A percentile compares a stretch with the other conserved stretches of the same genome.
Evolutionary conservation across 257 asterid species (phyloP).

Genomic region (Fraxinus quadrangulata): DNA sequence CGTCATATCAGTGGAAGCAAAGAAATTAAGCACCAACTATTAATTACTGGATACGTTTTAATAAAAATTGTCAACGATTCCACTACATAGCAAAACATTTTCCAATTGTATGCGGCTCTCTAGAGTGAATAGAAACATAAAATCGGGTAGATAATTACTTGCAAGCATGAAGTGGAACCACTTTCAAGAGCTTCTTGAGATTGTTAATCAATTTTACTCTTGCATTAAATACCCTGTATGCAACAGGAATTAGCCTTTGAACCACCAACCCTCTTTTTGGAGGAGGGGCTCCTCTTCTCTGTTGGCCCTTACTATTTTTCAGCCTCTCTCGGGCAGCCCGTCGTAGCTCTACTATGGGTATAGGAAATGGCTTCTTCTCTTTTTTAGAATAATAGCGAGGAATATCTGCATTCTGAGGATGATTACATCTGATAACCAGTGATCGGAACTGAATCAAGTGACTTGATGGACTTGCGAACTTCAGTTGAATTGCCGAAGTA

Average conservation of each 20-base stretch:
- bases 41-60: slow-evolving; percentile 1
- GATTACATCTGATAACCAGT: slow-evolving; percentile 45
- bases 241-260: slow-evolving; percentile 64
- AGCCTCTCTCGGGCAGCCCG: slow-evolving; percentile 86
- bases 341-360: slow-evolving; percentile 84
- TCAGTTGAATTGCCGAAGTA: slow-evolving; percentile 34
- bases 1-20: not conserved
- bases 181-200: slow-evolving; percentile 87
- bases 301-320: slow-evolving; percentile 62
- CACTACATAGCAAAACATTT: not conserved
- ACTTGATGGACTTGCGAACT: slow-evolving; percentile 32
- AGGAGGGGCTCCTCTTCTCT: slow-evolving; percentile 58
- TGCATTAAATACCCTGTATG: slow-evolving; percentile 73
- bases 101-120: not conserved
- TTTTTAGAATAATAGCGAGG: slow-evolving; percentile 84
- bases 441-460: slow-evolving; percentile 35
- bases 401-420: slow-evolving; percentile 89
- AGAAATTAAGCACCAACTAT: not conserved
- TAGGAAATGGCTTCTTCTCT: slow-evolving; percentile 92
- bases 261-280: slow-evolving; percentile 86
- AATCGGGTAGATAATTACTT: slow-evolving; percentile 58
- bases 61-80: not conserved
- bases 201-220: slow-evolving; percentile 73
- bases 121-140: slow-evolving; percentile 8
- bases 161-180: slow-evolving; percentile 81